Evolutionary conservation across 148 eudicot species (phyloP).

Genomic region (Tetragonia tetragonoides): DNA sequence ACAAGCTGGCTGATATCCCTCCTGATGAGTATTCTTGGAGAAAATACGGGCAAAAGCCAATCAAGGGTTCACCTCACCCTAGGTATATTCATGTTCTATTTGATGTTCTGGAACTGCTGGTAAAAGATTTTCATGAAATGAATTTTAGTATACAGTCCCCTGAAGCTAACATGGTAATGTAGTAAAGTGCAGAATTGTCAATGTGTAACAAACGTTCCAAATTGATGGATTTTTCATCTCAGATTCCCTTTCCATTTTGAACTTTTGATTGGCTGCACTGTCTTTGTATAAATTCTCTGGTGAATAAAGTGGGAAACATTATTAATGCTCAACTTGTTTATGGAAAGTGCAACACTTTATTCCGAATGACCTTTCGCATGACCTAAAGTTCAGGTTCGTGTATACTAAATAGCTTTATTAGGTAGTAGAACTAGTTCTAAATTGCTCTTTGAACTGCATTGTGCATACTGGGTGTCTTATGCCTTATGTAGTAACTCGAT

Average conservation of each 20-base stretch:
- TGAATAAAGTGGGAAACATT: slow-evolving; percentile 7
- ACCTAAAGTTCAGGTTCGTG: background rate
- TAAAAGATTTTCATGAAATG: background rate
- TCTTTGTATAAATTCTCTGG: background rate
- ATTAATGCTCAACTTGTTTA: slow-evolving; percentile 10
- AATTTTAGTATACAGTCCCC: background rate
- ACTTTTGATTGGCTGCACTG: slow-evolving; percentile 3
- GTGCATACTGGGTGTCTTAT: background rate
- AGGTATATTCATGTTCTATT: slow-evolving; percentile 49
- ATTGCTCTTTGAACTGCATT: slow-evolving; percentile 16
- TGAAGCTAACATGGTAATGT: background rate
- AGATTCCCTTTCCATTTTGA: slow-evolving; percentile 14
- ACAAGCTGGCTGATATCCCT: slow-evolving; percentile 95
- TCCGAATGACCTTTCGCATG: slow-evolving; percentile 13
- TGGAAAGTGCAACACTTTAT: slow-evolving; percentile 5
- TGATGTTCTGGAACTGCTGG: slow-evolving; percentile 1
- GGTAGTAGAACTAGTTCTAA: background rate
- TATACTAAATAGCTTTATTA: slow-evolving; percentile 1
- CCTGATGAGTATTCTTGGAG: slow-evolving; percentile 94
- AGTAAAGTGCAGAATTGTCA: background rate
- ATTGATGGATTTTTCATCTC: background rate
- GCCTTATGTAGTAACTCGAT: background rate
- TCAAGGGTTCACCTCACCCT: slow-evolving; percentile 98
- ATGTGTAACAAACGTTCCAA: background rate
- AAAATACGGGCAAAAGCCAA: slow-evolving; percentile 97